Percentiles rank a stretch among this genome's conserved stretches.
Conservation (phyloP, 2,329 filamentous ascomycete species). For the Alternaria hordeiaustralica region DNA sequence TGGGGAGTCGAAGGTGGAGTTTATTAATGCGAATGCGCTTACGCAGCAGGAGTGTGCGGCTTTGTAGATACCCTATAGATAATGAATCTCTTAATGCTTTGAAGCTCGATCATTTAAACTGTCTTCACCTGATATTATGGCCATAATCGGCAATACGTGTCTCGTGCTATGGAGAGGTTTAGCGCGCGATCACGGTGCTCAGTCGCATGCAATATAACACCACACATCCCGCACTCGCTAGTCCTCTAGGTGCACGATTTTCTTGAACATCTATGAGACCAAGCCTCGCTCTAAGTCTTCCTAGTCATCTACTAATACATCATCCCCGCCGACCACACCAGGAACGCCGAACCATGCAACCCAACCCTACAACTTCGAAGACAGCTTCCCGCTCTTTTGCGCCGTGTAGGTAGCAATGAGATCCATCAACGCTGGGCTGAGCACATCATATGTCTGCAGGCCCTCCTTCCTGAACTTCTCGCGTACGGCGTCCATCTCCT, state of each 20-base stretch:
- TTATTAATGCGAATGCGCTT: neutral
- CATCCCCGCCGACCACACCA: neutral
- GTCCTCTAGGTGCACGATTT: neutral
- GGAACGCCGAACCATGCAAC: neutral
- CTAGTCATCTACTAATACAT: constrained; percentile 3
- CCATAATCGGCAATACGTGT: too few relatives aligned
- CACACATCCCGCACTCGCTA: neutral
- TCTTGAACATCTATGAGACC: neutral
- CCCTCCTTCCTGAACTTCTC: constrained; percentile 61
- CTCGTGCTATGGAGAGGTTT: neutral
- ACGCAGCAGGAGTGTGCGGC: neutral
- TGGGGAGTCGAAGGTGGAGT: constrained; percentile 3
- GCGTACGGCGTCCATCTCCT: constrained; percentile 63
- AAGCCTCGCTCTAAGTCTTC: neutral
- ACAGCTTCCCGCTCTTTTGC: constrained; percentile 51
- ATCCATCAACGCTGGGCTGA: constrained; percentile 70
- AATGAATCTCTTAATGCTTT: too few relatives aligned
- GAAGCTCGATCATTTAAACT: too few relatives aligned
- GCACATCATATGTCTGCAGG: constrained; percentile 67
- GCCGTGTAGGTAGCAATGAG: constrained; percentile 57
- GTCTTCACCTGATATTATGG: too few relatives aligned
- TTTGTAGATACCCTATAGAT: neutral
- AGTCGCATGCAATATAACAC: neutral
- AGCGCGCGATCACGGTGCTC: constrained; percentile 17
- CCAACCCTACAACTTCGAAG: constrained; percentile 28